phyloP scores from a whole-genome alignment of 1,284 basidiomycete genomes.

The Microbotryum scabiosae region DNA sequence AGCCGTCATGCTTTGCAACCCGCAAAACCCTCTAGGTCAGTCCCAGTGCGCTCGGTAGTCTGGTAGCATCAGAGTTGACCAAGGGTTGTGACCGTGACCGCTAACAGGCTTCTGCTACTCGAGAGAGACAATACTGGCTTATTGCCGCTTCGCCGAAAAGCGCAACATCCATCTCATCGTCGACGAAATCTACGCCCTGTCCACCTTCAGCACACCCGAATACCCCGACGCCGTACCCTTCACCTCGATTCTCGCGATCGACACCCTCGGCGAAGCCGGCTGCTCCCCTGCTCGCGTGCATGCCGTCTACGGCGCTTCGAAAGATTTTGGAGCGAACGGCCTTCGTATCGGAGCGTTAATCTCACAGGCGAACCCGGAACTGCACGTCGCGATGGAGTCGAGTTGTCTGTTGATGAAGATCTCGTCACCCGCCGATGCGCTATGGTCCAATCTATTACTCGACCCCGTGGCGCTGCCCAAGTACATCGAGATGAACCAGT shows the following conservation, averaged over 20 bases:
- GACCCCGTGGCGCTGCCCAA: conserved; percentile 5
- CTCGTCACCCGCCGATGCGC: conserved; percentile 25
- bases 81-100: too few species aligned
- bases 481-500: conserved; percentile 21
- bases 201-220: conserved; percentile 22
- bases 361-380: conserved; percentile 41
- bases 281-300: conserved; percentile 43
- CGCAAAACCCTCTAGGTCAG: conserved; percentile 43
- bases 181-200: conserved; percentile 42
- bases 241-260: conserved; percentile 42
- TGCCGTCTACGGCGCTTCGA: conserved; percentile 39
- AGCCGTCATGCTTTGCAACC: conserved; percentile 42
- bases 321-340: conserved; percentile 46
- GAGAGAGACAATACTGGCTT: conserved; percentile 42
- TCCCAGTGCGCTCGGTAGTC: neutral
- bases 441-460: conserved; percentile 23
- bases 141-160: conserved; percentile 43
- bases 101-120: conserved; percentile 32
- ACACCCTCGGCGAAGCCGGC: conserved; percentile 41
- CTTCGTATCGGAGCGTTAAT: conserved; percentile 41
- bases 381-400: conserved; percentile 33
- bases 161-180: conserved; percentile 43
- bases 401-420: conserved; percentile 31
- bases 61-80: neutral
- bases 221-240: conserved; percentile 38